Percentiles rank a stretch among this genome's conserved stretches.
phyloP scores from a whole-genome alignment of 768 basidiomycete species.

The Fistulinella prunicolor region DNA sequence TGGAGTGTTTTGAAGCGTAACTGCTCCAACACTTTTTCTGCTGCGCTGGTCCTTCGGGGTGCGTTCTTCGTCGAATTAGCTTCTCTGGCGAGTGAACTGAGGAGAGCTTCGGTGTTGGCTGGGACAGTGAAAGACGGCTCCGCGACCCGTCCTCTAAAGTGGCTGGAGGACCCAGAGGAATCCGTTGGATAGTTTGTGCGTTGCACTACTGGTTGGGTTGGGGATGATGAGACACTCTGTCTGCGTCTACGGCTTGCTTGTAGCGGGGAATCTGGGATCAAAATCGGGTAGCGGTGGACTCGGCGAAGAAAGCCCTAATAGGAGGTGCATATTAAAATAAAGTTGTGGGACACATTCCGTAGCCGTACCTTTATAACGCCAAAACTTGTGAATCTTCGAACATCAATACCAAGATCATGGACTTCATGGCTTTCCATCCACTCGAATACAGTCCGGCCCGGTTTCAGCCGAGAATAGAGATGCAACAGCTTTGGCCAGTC shows the following conservation, averaged over 20 bases:
- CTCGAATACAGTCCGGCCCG: slow-evolving; percentile 77
- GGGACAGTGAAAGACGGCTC: slow-evolving; percentile 21
- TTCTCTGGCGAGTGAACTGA: slow-evolving; percentile 33
- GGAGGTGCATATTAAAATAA: neutral
- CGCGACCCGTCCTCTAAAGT: slow-evolving; percentile 21
- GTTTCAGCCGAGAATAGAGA: slow-evolving; percentile 82
- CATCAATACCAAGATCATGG: slow-evolving; percentile 74
- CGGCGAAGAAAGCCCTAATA: slow-evolving; percentile 83
- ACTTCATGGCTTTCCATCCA: slow-evolving; percentile 85
- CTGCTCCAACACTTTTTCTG: slow-evolving; percentile 67
- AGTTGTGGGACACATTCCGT: neutral
- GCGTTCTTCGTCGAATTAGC: slow-evolving; percentile 27
- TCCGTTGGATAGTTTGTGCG: slow-evolving; percentile 6
- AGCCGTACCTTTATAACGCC: slow-evolving; percentile 87
- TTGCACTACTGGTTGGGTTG: slow-evolving; percentile 12
- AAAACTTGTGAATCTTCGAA: slow-evolving; percentile 93
- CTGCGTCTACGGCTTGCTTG: slow-evolving; percentile 25
- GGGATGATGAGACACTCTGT: slow-evolving; percentile 29
- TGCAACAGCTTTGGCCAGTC: slow-evolving; percentile 87
- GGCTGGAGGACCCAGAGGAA: slow-evolving; percentile 13
- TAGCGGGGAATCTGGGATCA: slow-evolving; percentile 42
- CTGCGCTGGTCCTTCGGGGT: slow-evolving; percentile 58
- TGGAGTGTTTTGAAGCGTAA: slow-evolving; percentile 56
- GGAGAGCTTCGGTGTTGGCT: slow-evolving; percentile 16
- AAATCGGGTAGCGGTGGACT: slow-evolving; percentile 90